These are phyloP conservation scores for Scheffersomyces quercinus DNA, from an alignment of 1,139 yeast genomes.

Conservation along the genomic window DNA sequence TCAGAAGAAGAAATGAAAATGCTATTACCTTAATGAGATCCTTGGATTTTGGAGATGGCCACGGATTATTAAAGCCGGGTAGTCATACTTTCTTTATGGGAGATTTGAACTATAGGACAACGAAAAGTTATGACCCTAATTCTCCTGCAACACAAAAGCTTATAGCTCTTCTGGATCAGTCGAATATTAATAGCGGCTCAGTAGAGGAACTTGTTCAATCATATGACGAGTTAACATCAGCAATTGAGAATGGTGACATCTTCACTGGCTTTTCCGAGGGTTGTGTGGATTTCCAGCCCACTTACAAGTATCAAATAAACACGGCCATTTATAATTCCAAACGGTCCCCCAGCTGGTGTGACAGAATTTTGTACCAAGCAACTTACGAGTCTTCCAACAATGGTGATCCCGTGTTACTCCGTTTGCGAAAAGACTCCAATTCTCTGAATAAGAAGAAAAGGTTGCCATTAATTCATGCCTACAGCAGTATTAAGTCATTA, in stretches of 20 bases:
- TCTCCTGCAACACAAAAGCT: conserved; percentile 2
- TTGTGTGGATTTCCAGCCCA: conserved; percentile 63
- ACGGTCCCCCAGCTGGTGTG: conserved; percentile 88
- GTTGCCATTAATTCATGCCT: conserved; percentile 33
- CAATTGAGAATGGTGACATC: conserved; percentile 44
- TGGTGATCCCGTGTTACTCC: conserved; percentile 1
- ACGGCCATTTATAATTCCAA: conserved; percentile 55
- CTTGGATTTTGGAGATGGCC: conserved; percentile 62
- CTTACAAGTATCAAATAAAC: conserved; percentile 64
- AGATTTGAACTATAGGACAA: conserved; percentile 76
- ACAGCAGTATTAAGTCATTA: conserved; percentile 38
- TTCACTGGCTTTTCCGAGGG: conserved; percentile 69
- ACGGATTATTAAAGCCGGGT: conserved; percentile 53
- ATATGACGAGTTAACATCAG: conserved; percentile 61
- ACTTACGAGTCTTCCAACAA: conserved; percentile 35
- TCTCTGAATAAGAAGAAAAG: conserved; percentile 1
- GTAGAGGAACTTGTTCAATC: conserved; percentile 27
- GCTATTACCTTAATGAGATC: conserved; percentile 50
- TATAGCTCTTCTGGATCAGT: conserved; percentile 6
- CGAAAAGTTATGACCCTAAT: conserved; percentile 25
- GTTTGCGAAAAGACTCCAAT: conserved; percentile 5
- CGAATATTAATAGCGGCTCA: conserved; percentile 5
- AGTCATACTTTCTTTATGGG: conserved; percentile 75
- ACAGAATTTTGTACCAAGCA: conserved; percentile 63
- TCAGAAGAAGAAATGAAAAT: conserved; percentile 53